Evolutionary conservation across 495 filamentous ascomycete genomes (phyloP), one percentile per base, ranked within the genome.

Genomic region (Xylaria venustula): DNA sequence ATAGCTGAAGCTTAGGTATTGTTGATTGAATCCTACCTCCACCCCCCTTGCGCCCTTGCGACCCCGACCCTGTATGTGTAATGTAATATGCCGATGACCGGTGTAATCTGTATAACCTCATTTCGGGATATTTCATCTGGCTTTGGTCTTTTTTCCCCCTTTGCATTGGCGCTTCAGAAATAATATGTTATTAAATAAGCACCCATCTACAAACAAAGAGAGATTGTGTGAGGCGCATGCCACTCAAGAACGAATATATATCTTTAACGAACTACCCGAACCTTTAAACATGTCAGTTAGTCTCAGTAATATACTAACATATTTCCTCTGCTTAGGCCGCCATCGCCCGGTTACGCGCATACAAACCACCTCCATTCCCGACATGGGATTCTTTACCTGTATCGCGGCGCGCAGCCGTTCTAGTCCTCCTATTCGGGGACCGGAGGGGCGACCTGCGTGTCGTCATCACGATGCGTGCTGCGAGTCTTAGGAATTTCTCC

Each of bases 361-460:
- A 88, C 71, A 81, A 80, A 60, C 81, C 84, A 34, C 82, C 82
- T 11, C 80, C 80, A 22, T 83, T 81, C 64, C 74, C 79, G 20
- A 66, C 74, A 61, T 85, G 82, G 82, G 78, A 83, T 57, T 69
- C 70, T 23, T 77, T 92, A 8, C 91, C 91, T 8, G 68, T 90
- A 30, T 84, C 81, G 56, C 79, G 90, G 47, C 82, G 92, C 20
- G 92, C 92, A 20, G 90, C 92, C 14, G 92, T 97, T 17, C 71
- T 97, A 58, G 78, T 97, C 25, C 82, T 97, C 56, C 84, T 97
- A 0, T 96, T 92, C 71, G 89, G 90, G 32, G 92, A 96, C 69
- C 78, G 81, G 17, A 74, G 79, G 37, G 92, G 92, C 9, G 88
- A 93, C 45, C 74, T 96, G 28, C 78, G 87, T 42, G 87, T 95